Evolutionary conservation across 371 early-diverging fungal species (phyloP), one percentile per base, ranked within the genome.

Genomic region (Phascolomyces articulosus): DNA sequence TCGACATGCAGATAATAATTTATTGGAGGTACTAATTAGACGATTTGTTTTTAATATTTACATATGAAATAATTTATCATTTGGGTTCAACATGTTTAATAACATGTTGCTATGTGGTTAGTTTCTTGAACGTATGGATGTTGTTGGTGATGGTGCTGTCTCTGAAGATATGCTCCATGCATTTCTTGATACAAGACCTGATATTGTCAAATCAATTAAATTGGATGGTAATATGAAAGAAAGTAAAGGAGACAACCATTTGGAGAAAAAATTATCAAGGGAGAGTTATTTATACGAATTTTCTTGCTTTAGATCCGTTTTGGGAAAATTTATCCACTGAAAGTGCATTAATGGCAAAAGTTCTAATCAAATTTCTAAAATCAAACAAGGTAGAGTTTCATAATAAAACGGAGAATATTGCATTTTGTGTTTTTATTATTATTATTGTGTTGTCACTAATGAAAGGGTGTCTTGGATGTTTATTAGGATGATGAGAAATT

Each of bases 81-180:
- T n/a, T n/a, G n/a, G n/a, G n/a, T n/a, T n/a, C n/a, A n/a, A n/a
- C n/a, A n/a, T n/a, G n/a, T n/a, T n/a, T n/a, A n/a, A n/a, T n/a
- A n/a, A n/a, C n/a, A n/a, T n/a, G n/a, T n/a, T n/a, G n/a, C n/a
- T n/a, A n/a, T n/a, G n/a, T n/a, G n/a, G n/a, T n/a, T 34, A 34
- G 86, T 87, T 96, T 61, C 73, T 95, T 29, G 87, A 91, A 38
- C 79, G 90, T n/a, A 78, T 96, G 62, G 94, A 95, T 74, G 92
- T 94, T 3, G 84, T 92, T 57, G 7, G 24, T 11, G 82, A 89
- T 51, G 87, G 89, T 51, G 76, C 77, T 55, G 85, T 87, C 2
- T 90, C 92, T 0, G 90, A 89, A 53, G 83, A 86, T 54, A 86
- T 88, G 2, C 76, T 91, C 40, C 86, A 85, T 49, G 85, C 90